Percentiles rank a stretch among this genome's conserved stretches.
These are phyloP conservation scores for Ramularia endophylla DNA, from an alignment of 2,329 filamentous ascomycete genomes.

Conservation along the genomic window DNA sequence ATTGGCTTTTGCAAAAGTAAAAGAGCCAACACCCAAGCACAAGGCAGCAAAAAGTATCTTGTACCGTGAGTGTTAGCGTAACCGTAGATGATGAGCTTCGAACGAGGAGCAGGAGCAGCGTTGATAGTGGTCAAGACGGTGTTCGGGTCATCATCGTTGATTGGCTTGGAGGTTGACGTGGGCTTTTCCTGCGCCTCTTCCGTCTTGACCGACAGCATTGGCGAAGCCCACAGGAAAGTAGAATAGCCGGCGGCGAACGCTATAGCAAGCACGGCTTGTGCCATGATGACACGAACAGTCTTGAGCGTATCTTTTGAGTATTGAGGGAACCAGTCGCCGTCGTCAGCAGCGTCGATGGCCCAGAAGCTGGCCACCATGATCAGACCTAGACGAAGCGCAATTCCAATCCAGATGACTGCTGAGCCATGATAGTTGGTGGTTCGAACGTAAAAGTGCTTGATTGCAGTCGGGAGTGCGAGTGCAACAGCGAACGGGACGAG, in stretches of 20 bases:
- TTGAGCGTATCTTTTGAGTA: constrained; percentile 58
- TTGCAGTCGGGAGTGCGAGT: constrained; percentile 63
- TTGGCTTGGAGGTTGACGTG: constrained; percentile 19
- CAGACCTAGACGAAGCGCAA: constrained; percentile 69
- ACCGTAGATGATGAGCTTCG: constrained; percentile 62
- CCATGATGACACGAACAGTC: constrained; percentile 66
- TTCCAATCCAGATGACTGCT: constrained; percentile 76
- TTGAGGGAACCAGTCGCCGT: constrained; percentile 67
- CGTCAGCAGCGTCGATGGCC: constrained; percentile 83
- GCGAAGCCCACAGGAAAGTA: constrained; percentile 79
- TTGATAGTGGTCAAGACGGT: constrained; percentile 33
- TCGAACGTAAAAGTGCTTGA: constrained; percentile 73
- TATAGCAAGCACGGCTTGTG: constrained; percentile 73
- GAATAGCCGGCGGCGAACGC: constrained; percentile 77
- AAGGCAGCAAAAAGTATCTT: constrained; percentile 76
- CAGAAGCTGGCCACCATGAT: constrained; percentile 76
- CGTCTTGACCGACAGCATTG: constrained; percentile 67
- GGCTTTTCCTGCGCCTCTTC: constrained; percentile 25
- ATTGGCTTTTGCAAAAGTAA: constrained; percentile 88
- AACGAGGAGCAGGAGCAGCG: constrained; percentile 25
- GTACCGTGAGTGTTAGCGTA: constrained; percentile 92
- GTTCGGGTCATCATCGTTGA: constrained; percentile 27
- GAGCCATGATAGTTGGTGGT: constrained; percentile 84
- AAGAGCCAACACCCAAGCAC: constrained; percentile 70
- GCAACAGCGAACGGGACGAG: constrained; percentile 70